Base-by-base conservation (phyloP, 441 rosid species). In the Manihot esculenta region DNA sequence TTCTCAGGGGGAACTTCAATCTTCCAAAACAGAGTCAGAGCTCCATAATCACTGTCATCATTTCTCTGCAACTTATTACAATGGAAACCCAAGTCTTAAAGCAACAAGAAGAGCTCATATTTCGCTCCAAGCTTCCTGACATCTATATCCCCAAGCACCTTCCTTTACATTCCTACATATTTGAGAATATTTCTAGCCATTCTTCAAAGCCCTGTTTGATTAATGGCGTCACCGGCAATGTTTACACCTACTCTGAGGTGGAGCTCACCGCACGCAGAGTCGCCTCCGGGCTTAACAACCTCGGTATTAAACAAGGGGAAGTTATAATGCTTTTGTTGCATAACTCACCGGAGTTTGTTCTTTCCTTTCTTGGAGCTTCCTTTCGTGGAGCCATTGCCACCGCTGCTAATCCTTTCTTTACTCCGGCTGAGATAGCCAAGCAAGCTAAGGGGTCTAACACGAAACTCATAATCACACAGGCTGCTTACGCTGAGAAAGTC, bases 321-420 rank as follows among this genome's bases (percentile, higher is more conserved):
- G 92, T 89, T 8, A 79, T 89, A 69, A 87, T 89, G 95, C 87
- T 89, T 55, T 55, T 89, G 69, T 79, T 87, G 17, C 90, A 74
- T 3, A 89, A 86, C 74, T 83, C 78, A 5, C 82, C 87, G 0
- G 79, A 87, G 35, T 87, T 89, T 73, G 85, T 87, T 48, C 82
- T 82, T 41, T 72, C 88, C 15, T 89, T 87, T 74, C 78, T 88
- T 11, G 95, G 88, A 0, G 89, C 90, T 5, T 84, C 92, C 7
- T 72, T 9, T 55, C 77, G 74, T 15, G 91, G 90, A 2, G 95
- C 92, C 58, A 71, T 79, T 27, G 79, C 71, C 63, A 86, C 92
- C 6, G 82, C 90, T 1, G 95, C 90, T 14, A 89, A 89, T 45
- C 92, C 94, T 10, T 86, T 87, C 70, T 87, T 72, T 72, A 87